Percentiles rank a stretch among this genome's conserved stretches.
phyloP scores from a whole-genome alignment of 179 eudicot species.

The Beta lomatogona region DNA sequence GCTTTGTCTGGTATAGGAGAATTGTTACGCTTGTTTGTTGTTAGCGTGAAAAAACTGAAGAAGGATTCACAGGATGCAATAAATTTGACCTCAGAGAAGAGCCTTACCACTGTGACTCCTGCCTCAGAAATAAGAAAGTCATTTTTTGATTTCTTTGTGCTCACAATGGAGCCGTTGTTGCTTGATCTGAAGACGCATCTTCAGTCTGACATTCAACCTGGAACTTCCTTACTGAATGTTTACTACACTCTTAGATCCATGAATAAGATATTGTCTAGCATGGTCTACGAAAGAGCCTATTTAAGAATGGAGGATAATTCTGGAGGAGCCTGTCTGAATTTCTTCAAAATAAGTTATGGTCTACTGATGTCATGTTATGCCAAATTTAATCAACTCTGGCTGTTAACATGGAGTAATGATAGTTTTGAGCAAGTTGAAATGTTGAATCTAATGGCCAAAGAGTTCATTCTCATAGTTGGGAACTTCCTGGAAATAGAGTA shows the following conservation, averaged over 20 bases:
- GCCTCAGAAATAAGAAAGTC: constrained; percentile 59
- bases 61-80: constrained; percentile 42
- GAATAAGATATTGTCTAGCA: constrained; percentile 55
- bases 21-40: constrained; percentile 66
- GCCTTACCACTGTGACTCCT: constrained; percentile 28
- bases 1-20: constrained; percentile 70
- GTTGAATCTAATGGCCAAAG: constrained; percentile 46
- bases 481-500: constrained; percentile 78
- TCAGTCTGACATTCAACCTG: constrained; percentile 46
- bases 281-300: constrained; percentile 61
- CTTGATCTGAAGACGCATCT: constrained; percentile 41
- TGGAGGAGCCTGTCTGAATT: constrained; percentile 74
- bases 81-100: constrained; percentile 38
- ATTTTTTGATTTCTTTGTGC: constrained; percentile 72
- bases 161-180: constrained; percentile 68
- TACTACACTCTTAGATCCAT: constrained; percentile 48
- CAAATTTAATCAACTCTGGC: constrained; percentile 39
- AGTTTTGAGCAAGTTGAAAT: constrained; percentile 29
- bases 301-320: constrained; percentile 67
- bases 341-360: constrained; percentile 60
- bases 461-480: constrained; percentile 51
- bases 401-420: constrained; percentile 31
- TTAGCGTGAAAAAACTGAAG: constrained; percentile 59
- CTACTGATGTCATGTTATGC: constrained; percentile 51
- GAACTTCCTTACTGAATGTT: constrained; percentile 38